Evolutionary conservation across 1,139 yeast genomes (phyloP).

Genomic region (Hyphopichia wangnamkhiaoensis): DNA sequence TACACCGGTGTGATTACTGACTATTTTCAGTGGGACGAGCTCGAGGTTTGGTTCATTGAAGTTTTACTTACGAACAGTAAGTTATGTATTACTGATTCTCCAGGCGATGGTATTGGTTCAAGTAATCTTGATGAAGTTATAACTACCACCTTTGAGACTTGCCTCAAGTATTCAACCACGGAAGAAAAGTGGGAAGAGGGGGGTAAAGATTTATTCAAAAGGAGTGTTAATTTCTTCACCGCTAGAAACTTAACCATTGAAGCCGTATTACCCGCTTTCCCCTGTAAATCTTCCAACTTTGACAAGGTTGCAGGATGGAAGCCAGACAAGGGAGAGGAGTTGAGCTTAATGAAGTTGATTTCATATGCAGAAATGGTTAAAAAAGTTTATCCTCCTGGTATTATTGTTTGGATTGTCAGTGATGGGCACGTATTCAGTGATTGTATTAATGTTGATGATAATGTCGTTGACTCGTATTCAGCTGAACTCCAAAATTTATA

Average conservation of each 20-base stretch:
- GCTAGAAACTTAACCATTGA: slow-evolving; percentile 48
- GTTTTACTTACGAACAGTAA: slow-evolving; percentile 23
- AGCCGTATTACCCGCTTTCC: slow-evolving; percentile 65
- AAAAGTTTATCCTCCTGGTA: slow-evolving; percentile 53
- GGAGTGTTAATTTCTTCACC: slow-evolving; percentile 49
- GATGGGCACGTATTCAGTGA: slow-evolving; percentile 70
- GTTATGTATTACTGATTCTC: slow-evolving; percentile 11
- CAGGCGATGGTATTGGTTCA: too few relatives aligned
- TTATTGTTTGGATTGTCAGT: slow-evolving; percentile 57
- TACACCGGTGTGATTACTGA: slow-evolving; percentile 29
- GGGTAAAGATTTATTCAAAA: slow-evolving; percentile 44
- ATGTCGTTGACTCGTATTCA: slow-evolving; percentile 50
- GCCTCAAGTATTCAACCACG: slow-evolving; percentile 47
- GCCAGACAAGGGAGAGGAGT: slow-evolving; percentile 52
- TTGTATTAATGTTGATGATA: slow-evolving; percentile 57
- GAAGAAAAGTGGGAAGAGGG: slow-evolving; percentile 51
- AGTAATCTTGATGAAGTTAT: slow-evolving; percentile 19
- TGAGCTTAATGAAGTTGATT: slow-evolving; percentile 36
- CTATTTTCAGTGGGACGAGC: slow-evolving; percentile 18
- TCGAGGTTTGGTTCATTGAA: slow-evolving; percentile 37
- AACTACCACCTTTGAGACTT: slow-evolving; percentile 35
- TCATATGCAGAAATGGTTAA: slow-evolving; percentile 33
- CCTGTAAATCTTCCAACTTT: slow-evolving; percentile 59
- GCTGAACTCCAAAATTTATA: slow-evolving; percentile 44
- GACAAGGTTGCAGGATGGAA: slow-evolving; percentile 51